These are phyloP conservation scores for Eimeria necatrix DNA, from an alignment of 169 alveolate genomes.

Conservation along the genomic window DNA sequence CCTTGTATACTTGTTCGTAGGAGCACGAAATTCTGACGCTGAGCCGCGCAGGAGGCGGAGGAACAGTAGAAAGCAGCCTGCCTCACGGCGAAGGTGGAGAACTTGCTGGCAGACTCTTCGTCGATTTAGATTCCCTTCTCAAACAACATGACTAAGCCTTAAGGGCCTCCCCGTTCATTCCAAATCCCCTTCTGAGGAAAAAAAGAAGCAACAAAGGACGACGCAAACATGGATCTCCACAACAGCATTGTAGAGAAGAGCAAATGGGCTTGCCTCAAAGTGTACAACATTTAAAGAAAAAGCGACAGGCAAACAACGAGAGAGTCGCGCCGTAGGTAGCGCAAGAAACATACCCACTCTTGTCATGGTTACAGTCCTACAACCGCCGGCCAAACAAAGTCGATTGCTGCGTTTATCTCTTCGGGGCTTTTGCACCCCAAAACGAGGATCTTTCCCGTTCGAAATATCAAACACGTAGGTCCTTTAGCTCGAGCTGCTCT, in stretches of 20 bases:
- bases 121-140: slow-evolving; percentile 23
- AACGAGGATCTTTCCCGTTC: slow-evolving; percentile 73
- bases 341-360: too few relatives aligned
- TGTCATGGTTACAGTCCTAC: slow-evolving; percentile 18
- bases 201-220: neutral
- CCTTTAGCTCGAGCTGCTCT: slow-evolving; percentile 48
- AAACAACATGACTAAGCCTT: neutral
- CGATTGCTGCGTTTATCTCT: slow-evolving; percentile 70
- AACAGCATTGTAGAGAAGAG: too few relatives aligned
- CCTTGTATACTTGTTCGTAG: neutral
- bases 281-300: too few relatives aligned
- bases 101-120: neutral
- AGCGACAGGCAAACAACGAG: too few relatives aligned
- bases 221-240: too few relatives aligned
- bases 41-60: slow-evolving; percentile 34
- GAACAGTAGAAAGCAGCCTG: neutral
- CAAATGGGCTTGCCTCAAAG: too few relatives aligned
- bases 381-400: slow-evolving; percentile 72
- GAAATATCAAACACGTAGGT: slow-evolving; percentile 71
- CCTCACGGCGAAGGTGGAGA: neutral
- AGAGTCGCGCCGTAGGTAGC: too few relatives aligned
- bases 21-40: slow-evolving; percentile 69
- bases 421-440: slow-evolving; percentile 75
- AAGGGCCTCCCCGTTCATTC: too few relatives aligned
- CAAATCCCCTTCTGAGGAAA: neutral